Conservation (phyloP, 1,139 yeast species). For the Debaryomycetaceae sp. region DNA sequence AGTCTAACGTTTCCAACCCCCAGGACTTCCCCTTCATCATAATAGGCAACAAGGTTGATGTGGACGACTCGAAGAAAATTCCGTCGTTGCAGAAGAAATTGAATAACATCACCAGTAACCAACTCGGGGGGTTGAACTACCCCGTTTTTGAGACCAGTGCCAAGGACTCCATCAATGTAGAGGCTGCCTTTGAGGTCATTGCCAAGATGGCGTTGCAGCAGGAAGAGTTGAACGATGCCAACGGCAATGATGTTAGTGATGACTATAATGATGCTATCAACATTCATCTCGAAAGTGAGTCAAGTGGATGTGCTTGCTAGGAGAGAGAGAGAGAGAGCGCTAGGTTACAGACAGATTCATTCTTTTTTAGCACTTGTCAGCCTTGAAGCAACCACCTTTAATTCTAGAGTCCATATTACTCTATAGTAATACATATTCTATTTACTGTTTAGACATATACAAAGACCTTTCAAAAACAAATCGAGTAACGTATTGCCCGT, state of each 20-base stretch:
- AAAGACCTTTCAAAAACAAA: conserved; percentile 28
- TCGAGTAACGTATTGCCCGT: conserved; percentile 30
- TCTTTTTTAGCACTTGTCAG: not conserved
- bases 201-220: conserved; percentile 92
- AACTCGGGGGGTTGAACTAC: conserved; percentile 71
- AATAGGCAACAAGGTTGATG: conserved; percentile 91
- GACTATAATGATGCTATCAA: conserved; percentile 96
- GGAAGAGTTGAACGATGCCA: conserved; percentile 84
- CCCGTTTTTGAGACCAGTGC: conserved; percentile 96
- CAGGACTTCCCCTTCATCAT: conserved; percentile 94
- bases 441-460: conserved; percentile 27
- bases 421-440: conserved; percentile 9
- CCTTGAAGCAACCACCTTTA: not conserved
- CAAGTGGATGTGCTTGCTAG: conserved; percentile 74
- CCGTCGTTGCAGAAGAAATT: conserved; percentile 79
- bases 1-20: conserved; percentile 89
- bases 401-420: conserved; percentile 4
- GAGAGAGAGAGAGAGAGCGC: not conserved
- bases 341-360: conserved; percentile 1
- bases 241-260: conserved; percentile 65
- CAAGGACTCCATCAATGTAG: conserved; percentile 90
- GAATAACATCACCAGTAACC: conserved; percentile 73
- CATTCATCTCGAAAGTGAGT: conserved; percentile 84
- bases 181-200: conserved; percentile 91
- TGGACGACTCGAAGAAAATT: conserved; percentile 84